Evolutionary conservation across 2,329 filamentous ascomycete genomes (phyloP).

Genomic region (Hirsutella rhossiliensis): DNA sequence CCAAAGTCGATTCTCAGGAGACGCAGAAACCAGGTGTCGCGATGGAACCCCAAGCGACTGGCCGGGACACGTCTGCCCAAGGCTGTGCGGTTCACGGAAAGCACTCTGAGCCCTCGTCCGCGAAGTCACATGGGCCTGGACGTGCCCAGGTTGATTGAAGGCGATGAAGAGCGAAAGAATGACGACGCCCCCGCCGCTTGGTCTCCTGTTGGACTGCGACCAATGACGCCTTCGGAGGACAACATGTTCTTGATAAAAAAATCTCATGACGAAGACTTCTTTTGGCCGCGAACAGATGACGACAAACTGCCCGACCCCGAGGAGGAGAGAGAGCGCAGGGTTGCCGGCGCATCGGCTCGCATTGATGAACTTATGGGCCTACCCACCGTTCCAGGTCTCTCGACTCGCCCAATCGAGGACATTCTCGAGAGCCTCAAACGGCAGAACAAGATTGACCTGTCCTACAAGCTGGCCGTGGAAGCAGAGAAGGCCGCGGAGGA

Average conservation of each 20-base stretch:
- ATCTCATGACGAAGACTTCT: no score
- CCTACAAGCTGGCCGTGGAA: no score
- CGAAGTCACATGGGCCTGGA: constrained; percentile 15
- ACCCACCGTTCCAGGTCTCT: no score
- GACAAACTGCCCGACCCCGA: no score
- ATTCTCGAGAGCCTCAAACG: no score
- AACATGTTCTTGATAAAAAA: neutral
- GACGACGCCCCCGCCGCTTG: neutral
- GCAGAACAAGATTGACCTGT: no score
- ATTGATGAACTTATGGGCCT: no score
- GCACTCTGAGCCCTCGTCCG: constrained; percentile 12
- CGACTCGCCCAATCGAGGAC: no score
- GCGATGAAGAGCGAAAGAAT: constrained; percentile 1
- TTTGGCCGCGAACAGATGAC: no score
- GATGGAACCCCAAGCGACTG: constrained; percentile 13
- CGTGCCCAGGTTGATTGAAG: constrained; percentile 7
- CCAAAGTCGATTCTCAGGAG: constrained; percentile 17
- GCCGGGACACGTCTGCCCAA: constrained; percentile 12
- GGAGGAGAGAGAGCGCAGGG: no score
- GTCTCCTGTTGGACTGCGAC: neutral
- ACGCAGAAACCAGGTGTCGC: constrained; percentile 8
- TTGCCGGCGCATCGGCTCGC: no score
- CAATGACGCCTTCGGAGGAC: neutral
- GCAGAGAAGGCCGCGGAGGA: neutral
- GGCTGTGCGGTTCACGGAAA: constrained; percentile 17